Evolutionary conservation across 345 rosid species (phyloP).

Genomic region (Corchorus capsularis): DNA sequence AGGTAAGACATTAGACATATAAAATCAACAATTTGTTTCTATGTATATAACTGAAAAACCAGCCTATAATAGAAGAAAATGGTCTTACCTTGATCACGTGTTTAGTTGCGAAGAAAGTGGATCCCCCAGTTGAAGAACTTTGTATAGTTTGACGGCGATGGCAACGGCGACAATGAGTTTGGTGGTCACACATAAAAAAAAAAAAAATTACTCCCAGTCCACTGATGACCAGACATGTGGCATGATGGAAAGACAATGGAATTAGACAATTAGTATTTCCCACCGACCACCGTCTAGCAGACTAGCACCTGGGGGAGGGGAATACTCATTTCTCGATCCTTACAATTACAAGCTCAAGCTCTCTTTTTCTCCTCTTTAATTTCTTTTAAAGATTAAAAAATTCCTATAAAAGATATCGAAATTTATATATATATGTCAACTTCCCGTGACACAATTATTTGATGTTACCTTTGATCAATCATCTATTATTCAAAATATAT

Average conservation of each 20-base stretch:
- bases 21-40: too few relatives aligned
- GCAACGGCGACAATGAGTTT: not conserved
- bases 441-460: too few relatives aligned
- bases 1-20: too few relatives aligned
- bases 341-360: not conserved
- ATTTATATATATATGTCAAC: too few relatives aligned
- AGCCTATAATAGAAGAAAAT: too few relatives aligned
- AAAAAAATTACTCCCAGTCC: not conserved
- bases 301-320: not conserved
- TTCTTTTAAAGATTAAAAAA: too few relatives aligned
- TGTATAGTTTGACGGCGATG: not conserved
- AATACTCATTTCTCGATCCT: not conserved
- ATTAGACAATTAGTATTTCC: not conserved
- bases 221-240: not conserved
- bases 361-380: too few relatives aligned
- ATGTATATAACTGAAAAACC: too few relatives aligned
- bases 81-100: too few relatives aligned
- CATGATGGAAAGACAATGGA: not conserved
- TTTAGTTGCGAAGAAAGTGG: not conserved
- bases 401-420: too few relatives aligned
- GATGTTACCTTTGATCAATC: too few relatives aligned
- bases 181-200: not conserved
- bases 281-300: constrained; percentile 13
- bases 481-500: too few relatives aligned
- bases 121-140: not conserved